Evolutionary conservation across 768 basidiomycete species (phyloP), one percentile per base, ranked within the genome.

Genomic region (Serendipita sp.): DNA sequence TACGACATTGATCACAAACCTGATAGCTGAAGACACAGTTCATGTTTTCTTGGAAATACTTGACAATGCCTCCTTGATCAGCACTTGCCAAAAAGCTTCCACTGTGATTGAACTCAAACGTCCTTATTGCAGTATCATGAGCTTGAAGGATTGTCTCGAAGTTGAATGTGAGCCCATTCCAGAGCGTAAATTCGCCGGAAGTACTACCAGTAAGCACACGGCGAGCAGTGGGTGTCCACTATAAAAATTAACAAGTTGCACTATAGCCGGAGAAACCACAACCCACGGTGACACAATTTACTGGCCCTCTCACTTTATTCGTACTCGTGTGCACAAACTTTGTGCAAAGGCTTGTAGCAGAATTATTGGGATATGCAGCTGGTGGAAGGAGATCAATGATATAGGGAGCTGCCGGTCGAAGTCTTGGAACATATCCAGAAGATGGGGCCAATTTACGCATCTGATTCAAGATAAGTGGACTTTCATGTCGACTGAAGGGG

Each of bases 111-210:
- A 94, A 99, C 15, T 82, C 76, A 73, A 97, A 83, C 0, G 92
- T 81, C 45, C 94, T 92, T 65, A 99, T 89, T 45, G 92, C 89
- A 1, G 88, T 86, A 71, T 99, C 96, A 74, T 99, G 96, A 0
- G 94, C 95, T 76, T 97, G 95, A n/a, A 98, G 82, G 69, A 99
- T 97, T 0, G 95, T 96, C 75, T 99, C 96, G 71, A 98, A 99
- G 76, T 98, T 99, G 84, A 98, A 99, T 0, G 96, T 97, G 28
- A 95, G 80, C 32, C 95, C 95, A 69, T 99, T 99, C 96, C 96
- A 98, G 3, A 98, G 81, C 0, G 95, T 98, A 75, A 99, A 97
- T 76, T 98, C 96, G 53, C 96, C 96, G 67, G 88, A 92, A 24
- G 93, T 92, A 10, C 93, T 94, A 16, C 96, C 96, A 2, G 96